These are phyloP conservation scores for Colletotrichum siamense DNA, from an alignment of 2,329 filamentous ascomycete species.

Conservation along the genomic window DNA sequence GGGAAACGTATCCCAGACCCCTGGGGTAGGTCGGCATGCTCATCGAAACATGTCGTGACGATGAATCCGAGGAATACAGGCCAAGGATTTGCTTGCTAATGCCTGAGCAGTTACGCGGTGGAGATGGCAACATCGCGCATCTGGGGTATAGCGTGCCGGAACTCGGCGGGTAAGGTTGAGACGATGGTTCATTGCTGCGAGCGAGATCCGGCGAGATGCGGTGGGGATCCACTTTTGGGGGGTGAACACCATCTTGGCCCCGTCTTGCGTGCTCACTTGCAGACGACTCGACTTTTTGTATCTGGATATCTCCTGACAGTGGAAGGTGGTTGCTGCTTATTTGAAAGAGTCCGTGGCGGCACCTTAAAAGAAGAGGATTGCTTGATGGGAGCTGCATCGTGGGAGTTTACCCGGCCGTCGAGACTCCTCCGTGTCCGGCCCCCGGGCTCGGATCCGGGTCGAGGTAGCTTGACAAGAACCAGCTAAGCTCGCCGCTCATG, in stretches of 20 bases:
- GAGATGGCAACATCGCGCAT: neutral
- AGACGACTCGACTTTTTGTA: neutral
- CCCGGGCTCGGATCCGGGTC: neutral
- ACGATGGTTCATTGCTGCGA: neutral
- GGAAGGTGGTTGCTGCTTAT: neutral
- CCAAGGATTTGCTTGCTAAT: neutral
- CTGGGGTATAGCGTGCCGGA: neutral
- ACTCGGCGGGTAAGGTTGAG: neutral
- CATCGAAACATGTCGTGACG: neutral
- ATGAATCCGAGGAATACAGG: neutral
- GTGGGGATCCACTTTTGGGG: neutral
- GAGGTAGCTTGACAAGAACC: slow-evolving; percentile 8
- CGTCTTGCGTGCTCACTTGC: slow-evolving; percentile 8
- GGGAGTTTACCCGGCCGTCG: neutral
- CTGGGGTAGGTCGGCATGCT: neutral
- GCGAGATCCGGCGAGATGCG: slow-evolving; percentile 16
- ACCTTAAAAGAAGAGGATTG: neutral
- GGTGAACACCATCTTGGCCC: slow-evolving; percentile 4
- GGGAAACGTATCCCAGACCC: neutral
- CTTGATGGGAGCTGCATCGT: fast-evolving
- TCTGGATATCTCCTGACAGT: neutral
- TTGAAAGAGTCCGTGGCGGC: neutral
- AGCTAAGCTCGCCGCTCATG: slow-evolving; percentile 9
- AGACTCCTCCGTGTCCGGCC: neutral
- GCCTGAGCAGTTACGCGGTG: neutral